A percentile compares a stretch with the other conserved stretches of the same genome.
Evolutionary conservation across 805 yeast species (phyloP).

Genomic region (Pichia eremophila): DNA sequence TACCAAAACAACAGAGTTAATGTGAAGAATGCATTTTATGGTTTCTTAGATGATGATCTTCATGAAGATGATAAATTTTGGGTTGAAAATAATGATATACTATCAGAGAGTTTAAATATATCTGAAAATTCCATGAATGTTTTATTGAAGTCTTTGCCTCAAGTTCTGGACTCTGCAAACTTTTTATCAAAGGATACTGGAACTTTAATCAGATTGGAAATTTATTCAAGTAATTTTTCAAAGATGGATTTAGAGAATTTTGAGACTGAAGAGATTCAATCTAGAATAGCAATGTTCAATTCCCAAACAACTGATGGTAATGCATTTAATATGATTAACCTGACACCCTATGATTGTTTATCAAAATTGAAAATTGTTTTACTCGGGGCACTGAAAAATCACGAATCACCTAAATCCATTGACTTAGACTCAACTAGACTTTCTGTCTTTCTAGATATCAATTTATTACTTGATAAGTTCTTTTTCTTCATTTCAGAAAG

Average conservation of each 20-base stretch:
- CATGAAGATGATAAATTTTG: slow-evolving; percentile 16
- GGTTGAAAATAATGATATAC: slow-evolving; percentile 3
- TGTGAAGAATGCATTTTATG: slow-evolving; percentile 20
- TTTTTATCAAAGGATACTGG: slow-evolving; percentile 38
- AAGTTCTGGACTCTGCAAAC: slow-evolving; percentile 36
- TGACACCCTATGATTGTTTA: slow-evolving; percentile 42
- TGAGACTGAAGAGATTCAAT: slow-evolving; percentile 39
- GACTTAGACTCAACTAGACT: slow-evolving; percentile 40
- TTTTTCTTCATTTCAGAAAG: slow-evolving; percentile 30
- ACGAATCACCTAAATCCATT: slow-evolving; percentile 46
- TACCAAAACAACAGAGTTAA: slow-evolving; percentile 7
- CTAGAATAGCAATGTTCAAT: slow-evolving; percentile 35
- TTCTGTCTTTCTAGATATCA: slow-evolving; percentile 39
- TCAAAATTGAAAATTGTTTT: slow-evolving; percentile 53
- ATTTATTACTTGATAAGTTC: slow-evolving; percentile 38
- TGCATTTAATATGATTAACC: slow-evolving; percentile 9
- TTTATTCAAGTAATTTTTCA: slow-evolving; percentile 43
- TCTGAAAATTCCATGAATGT: slow-evolving; percentile 9
- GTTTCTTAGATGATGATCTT: slow-evolving; percentile 20
- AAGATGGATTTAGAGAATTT: slow-evolving; percentile 38
- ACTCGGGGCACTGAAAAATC: slow-evolving; percentile 51
- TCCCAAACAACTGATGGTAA: slow-evolving; percentile 14
- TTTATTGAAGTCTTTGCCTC: slow-evolving; percentile 23
- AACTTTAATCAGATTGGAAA: slow-evolving; percentile 42
- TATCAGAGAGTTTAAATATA: background rate